phyloP scores from a whole-genome alignment of 2,329 filamentous ascomycete species.

The Xylaria sp. region DNA sequence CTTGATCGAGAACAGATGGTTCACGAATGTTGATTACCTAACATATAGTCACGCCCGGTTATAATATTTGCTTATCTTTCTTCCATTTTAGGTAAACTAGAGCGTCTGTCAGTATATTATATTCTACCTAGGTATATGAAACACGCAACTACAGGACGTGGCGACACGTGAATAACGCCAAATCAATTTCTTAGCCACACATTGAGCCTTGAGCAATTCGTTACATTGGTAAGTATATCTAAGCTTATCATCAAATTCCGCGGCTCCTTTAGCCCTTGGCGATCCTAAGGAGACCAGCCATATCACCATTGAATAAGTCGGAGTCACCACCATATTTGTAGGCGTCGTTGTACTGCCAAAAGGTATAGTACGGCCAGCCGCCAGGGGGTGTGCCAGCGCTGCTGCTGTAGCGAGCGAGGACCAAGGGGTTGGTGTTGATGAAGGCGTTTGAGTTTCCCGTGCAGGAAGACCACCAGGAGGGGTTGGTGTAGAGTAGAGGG shows the following conservation, averaged over 20 bases:
- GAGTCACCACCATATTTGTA: conserved; percentile 65
- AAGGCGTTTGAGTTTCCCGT: conserved; percentile 63
- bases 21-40: background rate
- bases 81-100: background rate
- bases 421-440: conserved; percentile 58
- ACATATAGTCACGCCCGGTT: background rate
- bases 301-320: conserved; percentile 62
- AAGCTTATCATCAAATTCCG: background rate
- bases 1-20: background rate
- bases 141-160: too few species aligned
- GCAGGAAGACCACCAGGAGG: conserved; percentile 65
- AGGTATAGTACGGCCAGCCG: conserved; percentile 63
- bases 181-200: background rate
- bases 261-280: conserved; percentile 38
- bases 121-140: too few species aligned
- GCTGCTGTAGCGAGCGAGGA: conserved; percentile 59
- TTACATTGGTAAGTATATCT: background rate
- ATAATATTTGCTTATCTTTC: background rate
- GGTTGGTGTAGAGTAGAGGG: conserved; percentile 65
- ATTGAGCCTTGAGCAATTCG: background rate
- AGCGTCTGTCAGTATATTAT: background rate
- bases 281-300: conserved; percentile 40
- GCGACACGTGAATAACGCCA: background rate
- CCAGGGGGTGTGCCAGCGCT: conserved; percentile 59
- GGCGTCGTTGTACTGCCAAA: conserved; percentile 65